Evolutionary conservation across 345 rosid genomes (phyloP).

Genomic region (Heritiera fomes): DNA sequence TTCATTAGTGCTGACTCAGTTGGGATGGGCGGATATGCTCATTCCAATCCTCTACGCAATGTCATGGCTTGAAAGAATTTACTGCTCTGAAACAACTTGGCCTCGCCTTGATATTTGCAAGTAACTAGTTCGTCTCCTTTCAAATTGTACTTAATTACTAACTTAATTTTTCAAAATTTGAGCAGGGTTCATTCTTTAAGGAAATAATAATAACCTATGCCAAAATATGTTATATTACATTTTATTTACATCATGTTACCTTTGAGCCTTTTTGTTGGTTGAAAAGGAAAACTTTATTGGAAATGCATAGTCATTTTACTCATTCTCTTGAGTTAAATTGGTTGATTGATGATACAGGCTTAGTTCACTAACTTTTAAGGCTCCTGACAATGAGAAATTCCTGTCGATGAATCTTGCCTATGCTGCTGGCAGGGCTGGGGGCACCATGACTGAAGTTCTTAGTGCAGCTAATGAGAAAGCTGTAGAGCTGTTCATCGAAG

Average conservation of each 20-base stretch:
- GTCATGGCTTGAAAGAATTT: slow-evolving; percentile 96
- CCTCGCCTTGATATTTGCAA: slow-evolving; percentile 96
- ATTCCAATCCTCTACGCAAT: slow-evolving; percentile 89
- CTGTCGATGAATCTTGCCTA: slow-evolving; percentile 96
- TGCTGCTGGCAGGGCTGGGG: slow-evolving; percentile 96
- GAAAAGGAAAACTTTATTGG: not conserved
- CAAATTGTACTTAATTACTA: slow-evolving; percentile 4
- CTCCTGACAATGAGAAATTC: slow-evolving; percentile 83
- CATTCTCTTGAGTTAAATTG: slow-evolving; percentile 8
- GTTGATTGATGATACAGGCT: slow-evolving; percentile 49
- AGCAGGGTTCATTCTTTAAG: not conserved
- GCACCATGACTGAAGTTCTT: slow-evolving; percentile 99
- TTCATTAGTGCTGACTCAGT: slow-evolving; percentile 87
- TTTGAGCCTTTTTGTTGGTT: not conserved
- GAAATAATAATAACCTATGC: not conserved
- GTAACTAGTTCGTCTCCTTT: slow-evolving; percentile 40
- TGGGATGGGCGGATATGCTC: slow-evolving; percentile 99
- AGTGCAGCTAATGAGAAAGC: slow-evolving; percentile 93
- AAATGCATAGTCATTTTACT: not conserved
- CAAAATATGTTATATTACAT: not conserved
- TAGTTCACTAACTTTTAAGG: slow-evolving; percentile 82
- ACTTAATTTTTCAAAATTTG: not conserved
- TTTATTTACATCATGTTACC: not conserved
- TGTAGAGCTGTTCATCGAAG: slow-evolving; percentile 76
- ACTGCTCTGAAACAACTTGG: slow-evolving; percentile 95